Percentiles rank a stretch among this genome's conserved stretches.
Conservation (phyloP, 306 rosid species). For the Urtica urens region DNA sequence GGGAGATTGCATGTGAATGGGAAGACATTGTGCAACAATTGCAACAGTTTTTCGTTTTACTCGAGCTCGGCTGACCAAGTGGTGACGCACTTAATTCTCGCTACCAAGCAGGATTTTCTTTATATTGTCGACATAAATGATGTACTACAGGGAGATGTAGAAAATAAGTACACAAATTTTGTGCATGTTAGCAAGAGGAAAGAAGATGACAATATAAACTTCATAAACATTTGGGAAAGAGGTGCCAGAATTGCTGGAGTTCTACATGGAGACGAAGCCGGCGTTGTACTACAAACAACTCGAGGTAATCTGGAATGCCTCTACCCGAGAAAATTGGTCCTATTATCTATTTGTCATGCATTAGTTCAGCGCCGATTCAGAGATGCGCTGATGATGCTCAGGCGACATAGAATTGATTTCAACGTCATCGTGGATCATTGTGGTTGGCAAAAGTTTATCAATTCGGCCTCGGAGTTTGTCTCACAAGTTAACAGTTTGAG, state of each 20-base stretch:
- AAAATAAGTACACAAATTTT: constrained; percentile 39
- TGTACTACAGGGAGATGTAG: constrained; percentile 45
- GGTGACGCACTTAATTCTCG: constrained; percentile 58
- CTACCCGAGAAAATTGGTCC: constrained; percentile 82
- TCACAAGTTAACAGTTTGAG: constrained; percentile 71
- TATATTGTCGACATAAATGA: constrained; percentile 61
- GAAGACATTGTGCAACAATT: constrained; percentile 64
- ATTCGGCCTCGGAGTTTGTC: constrained; percentile 70
- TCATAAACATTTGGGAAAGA: constrained; percentile 83
- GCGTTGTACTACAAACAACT: constrained; percentile 59
- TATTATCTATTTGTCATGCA: constrained; percentile 71
- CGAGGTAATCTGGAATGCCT: constrained; percentile 87
- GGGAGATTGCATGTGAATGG: constrained; percentile 70
- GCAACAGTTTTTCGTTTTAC: constrained; percentile 74
- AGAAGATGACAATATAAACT: constrained; percentile 42
- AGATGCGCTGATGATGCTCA: constrained; percentile 82
- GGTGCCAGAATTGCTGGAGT: constrained; percentile 80
- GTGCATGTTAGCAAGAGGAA: constrained; percentile 35
- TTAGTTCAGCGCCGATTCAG: constrained; percentile 62
- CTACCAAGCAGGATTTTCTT: constrained; percentile 79
- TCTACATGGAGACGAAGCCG: constrained; percentile 84
- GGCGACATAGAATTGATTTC: constrained; percentile 95
- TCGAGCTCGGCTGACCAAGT: constrained; percentile 75
- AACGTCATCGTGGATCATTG: constrained; percentile 70
- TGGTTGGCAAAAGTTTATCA: constrained; percentile 70